Evolutionary conservation across 495 filamentous ascomycete species (phyloP).

Genomic region (Hyphodiscus hymeniophilus): DNA sequence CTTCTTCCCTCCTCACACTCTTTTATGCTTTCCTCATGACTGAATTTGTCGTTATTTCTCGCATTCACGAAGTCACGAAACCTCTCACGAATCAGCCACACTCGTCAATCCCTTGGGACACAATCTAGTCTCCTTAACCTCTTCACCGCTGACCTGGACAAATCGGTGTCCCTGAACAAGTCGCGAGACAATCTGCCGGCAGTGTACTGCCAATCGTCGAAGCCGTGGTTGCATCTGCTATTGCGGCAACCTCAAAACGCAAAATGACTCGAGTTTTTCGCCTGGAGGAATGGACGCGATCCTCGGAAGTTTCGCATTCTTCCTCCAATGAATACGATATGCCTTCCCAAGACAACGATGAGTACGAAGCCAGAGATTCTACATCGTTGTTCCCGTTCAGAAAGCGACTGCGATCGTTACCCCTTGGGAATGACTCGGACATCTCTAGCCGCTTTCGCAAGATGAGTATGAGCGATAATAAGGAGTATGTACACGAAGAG

Average conservation of each 20-base stretch:
- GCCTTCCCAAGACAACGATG: constrained; percentile 12
- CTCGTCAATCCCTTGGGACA: too few relatives aligned
- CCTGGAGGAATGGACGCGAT: constrained; percentile 28
- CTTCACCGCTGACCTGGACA: too few relatives aligned
- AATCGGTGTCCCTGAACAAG: too few relatives aligned
- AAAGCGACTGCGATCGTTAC: constrained; percentile 26
- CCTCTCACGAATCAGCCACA: too few relatives aligned
- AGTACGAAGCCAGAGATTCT: constrained; percentile 7
- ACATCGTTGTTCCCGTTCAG: constrained; percentile 16
- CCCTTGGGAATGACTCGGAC: constrained; percentile 14
- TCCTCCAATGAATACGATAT: constrained; percentile 6
- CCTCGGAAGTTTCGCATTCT: constrained; percentile 25
- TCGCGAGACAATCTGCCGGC: too few relatives aligned
- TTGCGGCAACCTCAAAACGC: neutral
- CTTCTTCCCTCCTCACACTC: too few relatives aligned
- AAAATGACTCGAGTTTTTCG: constrained; percentile 24
- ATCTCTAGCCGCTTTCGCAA: constrained; percentile 9
- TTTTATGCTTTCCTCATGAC: too few relatives aligned
- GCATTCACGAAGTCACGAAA: too few relatives aligned
- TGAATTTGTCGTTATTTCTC: too few relatives aligned
- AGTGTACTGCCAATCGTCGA: neutral
- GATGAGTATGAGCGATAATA: constrained; percentile 2
- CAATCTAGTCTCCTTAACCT: too few relatives aligned
- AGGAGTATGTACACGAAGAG: neutral
- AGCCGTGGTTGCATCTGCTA: too few relatives aligned